Evolutionary conservation across 2,329 filamentous ascomycete genomes (phyloP), one percentile per base, ranked within the genome.

Genomic region (Aaosphaeria pasadenensis): DNA sequence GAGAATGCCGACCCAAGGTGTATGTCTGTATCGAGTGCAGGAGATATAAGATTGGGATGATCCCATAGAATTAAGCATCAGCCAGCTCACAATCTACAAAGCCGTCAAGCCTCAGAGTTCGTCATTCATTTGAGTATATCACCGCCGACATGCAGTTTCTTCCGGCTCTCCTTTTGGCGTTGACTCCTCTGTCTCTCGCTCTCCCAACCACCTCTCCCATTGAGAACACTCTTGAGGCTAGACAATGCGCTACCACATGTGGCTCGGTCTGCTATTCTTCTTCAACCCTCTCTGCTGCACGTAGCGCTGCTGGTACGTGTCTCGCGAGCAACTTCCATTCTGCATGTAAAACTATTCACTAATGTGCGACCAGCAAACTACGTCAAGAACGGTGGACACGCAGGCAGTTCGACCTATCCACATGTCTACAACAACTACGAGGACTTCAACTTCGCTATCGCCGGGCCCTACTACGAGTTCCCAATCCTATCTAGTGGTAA

Each of bases 391-490:
- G 73, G 72, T 43, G 56, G 58, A 30, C 61, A 62, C 1, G 70
- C 68, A 39, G 60, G 72, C 36, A 66, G 66, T 38, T 73, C 74
- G 52, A 61, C 64, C 46, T 84, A 85, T 63, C 82, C 82, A 0
- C 82, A 85, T 62, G 66, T 67, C 33, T 85, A 82, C 71, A 78
- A 83, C 65, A 79, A 85, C 72, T 78, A 78, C 56, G 83, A 86
- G 60, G 82, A 80, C 13, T 86, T 87, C 63, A 67, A 73, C 38
- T 86, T 87, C 63, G 55, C 73, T 2, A 77, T 84, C 5, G 53
- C 63, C 4, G 81, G 80, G 0, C 81, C 82, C 0, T 87, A 82
- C 62, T 78, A 84, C 51, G 84, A 87, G 66, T 87, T 85, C 64
- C 84, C 84, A 1, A 74, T 87, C 45, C 54, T 79, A 59, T 69